Conservation (phyloP, 163 green algal species). For the Volvox carteri region DNA sequence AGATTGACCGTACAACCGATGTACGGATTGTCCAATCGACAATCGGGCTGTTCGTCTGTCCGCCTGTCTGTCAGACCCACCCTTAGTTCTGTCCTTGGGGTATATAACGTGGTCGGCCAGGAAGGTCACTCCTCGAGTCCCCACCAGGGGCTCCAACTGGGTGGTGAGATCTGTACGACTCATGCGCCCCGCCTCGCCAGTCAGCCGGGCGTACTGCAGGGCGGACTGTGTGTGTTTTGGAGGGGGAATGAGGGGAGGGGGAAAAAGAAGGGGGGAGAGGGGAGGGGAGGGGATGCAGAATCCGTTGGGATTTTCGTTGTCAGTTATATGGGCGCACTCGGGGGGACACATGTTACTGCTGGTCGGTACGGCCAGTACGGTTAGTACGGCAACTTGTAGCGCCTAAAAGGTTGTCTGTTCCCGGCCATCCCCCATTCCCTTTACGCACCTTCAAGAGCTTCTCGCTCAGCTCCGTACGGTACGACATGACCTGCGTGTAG, state of each 20-base stretch:
- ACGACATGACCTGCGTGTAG: slow-evolving; percentile 45
- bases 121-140: not conserved
- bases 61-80: not conserved
- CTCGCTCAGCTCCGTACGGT: slow-evolving; percentile 38
- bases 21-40: too few relatives aligned
- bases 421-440: not conserved
- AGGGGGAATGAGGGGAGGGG: not conserved
- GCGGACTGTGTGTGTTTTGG: slow-evolving; percentile 32
- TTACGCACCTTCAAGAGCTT: slow-evolving; percentile 20
- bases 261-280: not conserved
- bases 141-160: not conserved
- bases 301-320: too few relatives aligned
- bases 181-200: not conserved
- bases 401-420: not conserved
- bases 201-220: slow-evolving; percentile 21
- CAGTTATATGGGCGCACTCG: too few relatives aligned
- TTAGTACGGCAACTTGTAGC: too few relatives aligned
- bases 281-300: not conserved
- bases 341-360: too few relatives aligned
- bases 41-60: too few relatives aligned
- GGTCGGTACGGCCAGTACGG: too few relatives aligned
- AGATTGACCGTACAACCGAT: too few relatives aligned
- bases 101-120: slow-evolving; percentile 48
- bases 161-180: not conserved
- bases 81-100: not conserved